Percentiles rank a stretch among this genome's conserved stretches.
Evolutionary conservation across 768 basidiomycete genomes (phyloP).

Genomic region (Lepiota venenata): DNA sequence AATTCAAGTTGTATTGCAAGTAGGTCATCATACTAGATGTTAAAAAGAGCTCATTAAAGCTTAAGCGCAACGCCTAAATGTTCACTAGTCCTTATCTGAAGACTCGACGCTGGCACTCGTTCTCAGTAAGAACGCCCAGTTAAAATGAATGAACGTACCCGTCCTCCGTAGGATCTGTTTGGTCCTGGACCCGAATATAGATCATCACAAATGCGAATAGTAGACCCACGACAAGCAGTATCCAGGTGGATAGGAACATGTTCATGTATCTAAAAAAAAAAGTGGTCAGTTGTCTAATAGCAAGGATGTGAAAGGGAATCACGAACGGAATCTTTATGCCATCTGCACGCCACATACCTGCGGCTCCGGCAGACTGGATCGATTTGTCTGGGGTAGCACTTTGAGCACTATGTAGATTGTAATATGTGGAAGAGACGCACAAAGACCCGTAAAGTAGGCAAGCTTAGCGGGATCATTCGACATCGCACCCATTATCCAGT

Average conservation of each 20-base stretch:
- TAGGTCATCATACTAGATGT: not conserved
- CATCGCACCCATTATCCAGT: conserved; percentile 86
- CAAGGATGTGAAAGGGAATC: not conserved
- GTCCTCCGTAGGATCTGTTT: conserved; percentile 45
- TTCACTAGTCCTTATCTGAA: no score
- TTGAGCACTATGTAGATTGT: not conserved
- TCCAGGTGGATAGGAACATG: conserved; percentile 73
- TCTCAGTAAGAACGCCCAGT: not conserved
- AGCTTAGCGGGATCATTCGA: conserved; percentile 79
- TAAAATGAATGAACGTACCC: conserved; percentile 36
- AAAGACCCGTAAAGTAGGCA: conserved; percentile 79
- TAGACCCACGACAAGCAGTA: conserved; percentile 61
- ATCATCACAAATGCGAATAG: conserved; percentile 74
- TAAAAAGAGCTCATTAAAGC: not conserved
- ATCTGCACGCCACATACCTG: conserved; percentile 71
- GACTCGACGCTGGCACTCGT: conserved; percentile 38
- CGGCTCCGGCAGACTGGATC: conserved; percentile 74
- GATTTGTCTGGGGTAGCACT: conserved; percentile 52
- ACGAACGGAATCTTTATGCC: conserved; percentile 59
- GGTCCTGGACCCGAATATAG: conserved; percentile 62
- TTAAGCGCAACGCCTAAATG: not conserved
- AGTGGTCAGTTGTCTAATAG: not conserved
- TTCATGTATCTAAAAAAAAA: conserved; percentile 50
- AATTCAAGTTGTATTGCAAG: no score
- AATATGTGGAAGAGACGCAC: conserved; percentile 29